These are phyloP conservation scores for Canariomyces notabilis DNA, from an alignment of 2,329 filamentous ascomycete genomes.

Conservation along the genomic window DNA sequence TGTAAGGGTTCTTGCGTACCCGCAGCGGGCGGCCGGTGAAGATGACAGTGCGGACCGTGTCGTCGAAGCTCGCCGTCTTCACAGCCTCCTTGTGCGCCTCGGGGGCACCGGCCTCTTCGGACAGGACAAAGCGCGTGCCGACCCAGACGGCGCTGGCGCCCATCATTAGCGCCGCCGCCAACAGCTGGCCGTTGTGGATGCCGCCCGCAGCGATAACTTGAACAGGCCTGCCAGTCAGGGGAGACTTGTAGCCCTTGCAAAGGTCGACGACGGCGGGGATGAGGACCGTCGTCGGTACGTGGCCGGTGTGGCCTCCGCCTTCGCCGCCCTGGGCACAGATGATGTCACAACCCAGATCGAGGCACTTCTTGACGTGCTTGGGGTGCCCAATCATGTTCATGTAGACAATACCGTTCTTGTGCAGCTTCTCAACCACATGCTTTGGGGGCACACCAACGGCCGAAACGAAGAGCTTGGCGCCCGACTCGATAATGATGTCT, in stretches of 20 bases:
- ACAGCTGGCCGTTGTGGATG: conserved; percentile 84
- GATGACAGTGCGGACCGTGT: conserved; percentile 95
- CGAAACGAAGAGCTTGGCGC: conserved; percentile 90
- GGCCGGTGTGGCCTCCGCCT: conserved; percentile 92
- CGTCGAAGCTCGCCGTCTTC: conserved; percentile 83
- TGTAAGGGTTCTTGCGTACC: conserved; percentile 90
- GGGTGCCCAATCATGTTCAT: conserved; percentile 99
- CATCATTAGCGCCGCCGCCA: conserved; percentile 88
- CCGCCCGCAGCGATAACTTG: conserved; percentile 92
- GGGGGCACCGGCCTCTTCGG: conserved; percentile 89
- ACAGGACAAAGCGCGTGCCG: conserved; percentile 90
- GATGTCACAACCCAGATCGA: conserved; percentile 87
- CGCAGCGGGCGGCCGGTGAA: conserved; percentile 95
- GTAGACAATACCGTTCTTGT: conserved; percentile 82
- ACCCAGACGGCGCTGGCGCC: conserved; percentile 93
- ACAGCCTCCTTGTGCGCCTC: conserved; percentile 95
- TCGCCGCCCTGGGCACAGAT: conserved; percentile 99
- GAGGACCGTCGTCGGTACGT: conserved; percentile 85
- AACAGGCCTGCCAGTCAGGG: conserved; percentile 79
- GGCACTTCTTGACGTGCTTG: conserved; percentile 96
- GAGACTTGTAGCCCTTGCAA: conserved; percentile 74
- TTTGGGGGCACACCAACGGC: conserved; percentile 92
- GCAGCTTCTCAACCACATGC: conserved; percentile 81
- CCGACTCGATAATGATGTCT: conserved; percentile 87
- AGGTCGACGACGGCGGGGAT: conserved; percentile 88